Conservation (phyloP, 176 grass and related monocot genomes). For the Musa beccarii region DNA sequence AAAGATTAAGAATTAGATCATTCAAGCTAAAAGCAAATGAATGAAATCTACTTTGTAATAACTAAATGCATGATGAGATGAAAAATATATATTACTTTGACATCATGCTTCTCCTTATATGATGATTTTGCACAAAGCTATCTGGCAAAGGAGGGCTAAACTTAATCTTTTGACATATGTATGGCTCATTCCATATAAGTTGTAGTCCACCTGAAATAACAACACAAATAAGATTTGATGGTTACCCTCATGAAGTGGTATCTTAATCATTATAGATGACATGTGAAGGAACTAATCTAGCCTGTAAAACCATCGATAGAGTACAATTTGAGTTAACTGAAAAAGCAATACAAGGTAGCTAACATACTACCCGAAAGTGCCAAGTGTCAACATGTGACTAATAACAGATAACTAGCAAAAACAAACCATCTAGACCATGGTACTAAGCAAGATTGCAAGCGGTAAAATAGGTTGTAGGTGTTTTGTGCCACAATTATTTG, state of each 20-base stretch:
- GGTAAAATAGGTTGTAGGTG: no score
- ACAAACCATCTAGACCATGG: background rate
- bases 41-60: background rate
- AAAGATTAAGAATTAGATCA: background rate
- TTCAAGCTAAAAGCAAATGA: slow-evolving; percentile 13
- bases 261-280: background rate
- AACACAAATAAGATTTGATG: slow-evolving; percentile 26
- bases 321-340: background rate
- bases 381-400: background rate
- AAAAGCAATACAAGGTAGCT: background rate
- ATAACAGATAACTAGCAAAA: background rate
- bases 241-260: slow-evolving; percentile 8
- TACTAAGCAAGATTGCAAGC: background rate
- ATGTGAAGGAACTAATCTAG: background rate
- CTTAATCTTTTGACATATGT: slow-evolving; percentile 81
- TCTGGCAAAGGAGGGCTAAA: slow-evolving; percentile 75
- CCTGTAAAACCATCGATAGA: background rate
- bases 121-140: slow-evolving; percentile 43
- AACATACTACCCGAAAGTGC: background rate
- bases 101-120: slow-evolving; percentile 22
- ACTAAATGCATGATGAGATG: slow-evolving; percentile 1
- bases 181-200: slow-evolving; percentile 96
- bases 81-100: slow-evolving; percentile 14
- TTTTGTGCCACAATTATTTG: no score
- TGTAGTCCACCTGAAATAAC: slow-evolving; percentile 71